Evolutionary conservation across 352 stramenopile genomes (phyloP), one percentile per base, ranked within the genome.

Genomic region (Phytophthora fragariae): DNA sequence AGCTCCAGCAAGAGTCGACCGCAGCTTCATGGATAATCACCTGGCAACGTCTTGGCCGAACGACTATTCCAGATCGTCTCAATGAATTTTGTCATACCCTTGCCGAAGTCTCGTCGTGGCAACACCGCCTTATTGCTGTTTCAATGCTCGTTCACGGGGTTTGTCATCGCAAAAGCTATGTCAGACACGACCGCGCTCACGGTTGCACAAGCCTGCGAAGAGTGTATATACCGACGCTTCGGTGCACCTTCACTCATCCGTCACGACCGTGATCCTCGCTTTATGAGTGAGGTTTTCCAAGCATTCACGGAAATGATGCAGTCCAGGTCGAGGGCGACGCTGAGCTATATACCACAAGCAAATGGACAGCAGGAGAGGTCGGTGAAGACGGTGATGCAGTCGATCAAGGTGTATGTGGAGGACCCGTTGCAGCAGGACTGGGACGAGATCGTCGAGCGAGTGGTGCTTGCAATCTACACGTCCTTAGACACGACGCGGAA

Each of bases 81-180:
- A 2, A 44, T 44, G 37, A 11, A 44, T 11, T 17, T 44, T 15
- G 37, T 44, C 9, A 44, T 44, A 44, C 37, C 37, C 14, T 5
- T 44, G 37, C 37, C 37, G 37, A 44, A 44, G 14, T 17, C 37
- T 14, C 37, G 37, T 11, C 37, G 44, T n/a, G 46, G 56, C 8
- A 71, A 71, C 56, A 65, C 19, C 0, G 65, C 66, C 1, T 12
- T 73, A 0, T 27, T 63, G 27, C 52, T 72, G 4, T 72, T 72
- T 9, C 35, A 67, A 29, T 50, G 35, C 37, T 46, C 56, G 2
- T 69, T 74, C 55, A 65, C 59, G 2, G 55, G 55, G 2, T 69
- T 57, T 19, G 60, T 74, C 0, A 57, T 74, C 0, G 53, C n/a
- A 2, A 69, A 69, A 31, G 60, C 67, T 6, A 74, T 74, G 67